Base-by-base conservation (phyloP, 495 filamentous ascomycete genomes). In the Physcia stellaris region DNA sequence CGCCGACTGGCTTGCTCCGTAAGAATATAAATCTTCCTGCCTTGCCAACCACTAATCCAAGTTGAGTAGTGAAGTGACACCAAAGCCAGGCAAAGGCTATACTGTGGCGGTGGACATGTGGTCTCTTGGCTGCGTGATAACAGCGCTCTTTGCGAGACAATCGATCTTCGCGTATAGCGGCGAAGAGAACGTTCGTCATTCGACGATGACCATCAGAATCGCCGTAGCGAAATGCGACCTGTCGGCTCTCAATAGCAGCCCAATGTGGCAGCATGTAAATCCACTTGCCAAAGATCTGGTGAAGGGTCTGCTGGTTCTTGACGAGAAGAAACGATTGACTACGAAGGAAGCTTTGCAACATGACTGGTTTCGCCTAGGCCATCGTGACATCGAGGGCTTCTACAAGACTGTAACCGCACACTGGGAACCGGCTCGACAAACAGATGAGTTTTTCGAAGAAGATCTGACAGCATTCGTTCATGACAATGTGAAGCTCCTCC, bases 1-100 rank as follows among this genome's bases (percentile, higher is more conserved):
- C 1, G 30, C 48, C 0, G 68, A 73, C 26, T 87, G 77, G 43
- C 63, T 64, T 39, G 80, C 83, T 23, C 83, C 83, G 83, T 87
- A 54, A 70, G 81, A 63, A 18, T 33, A 26, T 20, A 4, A 4
- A n/a, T n/a, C n/a, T n/a, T n/a, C n/a, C n/a, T n/a, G 16, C 7
- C 24, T 52, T 5, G 50, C 41, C 37, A n/a, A n/a, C n/a, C n/a
- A n/a, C n/a, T n/a, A n/a, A n/a, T n/a, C n/a, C n/a, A n/a, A n/a
- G n/a, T n/a, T n/a, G 45, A 58, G 2, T 44, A 56, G 13, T 43
- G 49, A 20, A 45, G 20, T 6, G 52, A 57, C 29, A 43, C 45
- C 17, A 40, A 45, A 19, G 43, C 52, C 21, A 38, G 44, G 7
- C 52, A 57, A 31, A 32, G 73, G 73, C 6, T 81, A 81, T 49